phyloP scores from a whole-genome alignment of 768 basidiomycete genomes.

The Tulasnella sp. region DNA sequence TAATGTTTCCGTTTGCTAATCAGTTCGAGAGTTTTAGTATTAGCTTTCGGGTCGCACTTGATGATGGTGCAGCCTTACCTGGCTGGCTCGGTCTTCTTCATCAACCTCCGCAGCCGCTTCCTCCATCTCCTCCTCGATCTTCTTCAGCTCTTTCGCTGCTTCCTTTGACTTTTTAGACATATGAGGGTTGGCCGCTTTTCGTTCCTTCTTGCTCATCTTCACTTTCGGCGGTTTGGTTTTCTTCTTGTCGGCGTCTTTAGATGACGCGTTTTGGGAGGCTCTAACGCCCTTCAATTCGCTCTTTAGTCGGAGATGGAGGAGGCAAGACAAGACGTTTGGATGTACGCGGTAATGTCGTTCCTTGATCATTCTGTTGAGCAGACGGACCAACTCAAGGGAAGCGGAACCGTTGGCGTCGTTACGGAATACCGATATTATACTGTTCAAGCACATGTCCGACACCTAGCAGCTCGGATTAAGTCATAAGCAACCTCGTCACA shows the following conservation, averaged over 20 bases:
- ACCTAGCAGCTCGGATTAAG: conserved; percentile 47
- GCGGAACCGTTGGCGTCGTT: conserved; percentile 74
- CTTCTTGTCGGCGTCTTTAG: conserved; percentile 41
- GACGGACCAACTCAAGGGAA: conserved; percentile 83
- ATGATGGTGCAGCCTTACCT: conserved; percentile 51
- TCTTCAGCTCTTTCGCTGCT: conserved; percentile 79
- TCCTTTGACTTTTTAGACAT: conserved; percentile 91
- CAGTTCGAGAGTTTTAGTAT: background rate
- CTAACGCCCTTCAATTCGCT: conserved; percentile 73
- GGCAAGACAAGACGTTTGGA: conserved; percentile 79
- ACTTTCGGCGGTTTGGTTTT: conserved; percentile 36
- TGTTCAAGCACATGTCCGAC: conserved; percentile 78
- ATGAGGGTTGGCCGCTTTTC: conserved; percentile 57
- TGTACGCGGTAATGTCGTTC: conserved; percentile 87
- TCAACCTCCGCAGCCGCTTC: conserved; percentile 94
- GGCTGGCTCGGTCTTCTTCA: conserved; percentile 78
- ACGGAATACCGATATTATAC: conserved; percentile 77
- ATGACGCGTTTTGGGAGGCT: conserved; percentile 61
- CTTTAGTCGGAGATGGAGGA: conserved; percentile 80
- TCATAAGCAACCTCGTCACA: conserved; percentile 15
- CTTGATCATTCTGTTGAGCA: conserved; percentile 94
- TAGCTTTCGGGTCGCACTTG: background rate
- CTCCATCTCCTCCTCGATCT: conserved; percentile 84
- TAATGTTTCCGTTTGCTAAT: conserved; percentile 93
- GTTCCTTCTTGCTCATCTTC: conserved; percentile 54